Evolutionary conservation across 495 filamentous ascomycete species (phyloP).

Genomic region (Aspergillus taichungensis): DNA sequence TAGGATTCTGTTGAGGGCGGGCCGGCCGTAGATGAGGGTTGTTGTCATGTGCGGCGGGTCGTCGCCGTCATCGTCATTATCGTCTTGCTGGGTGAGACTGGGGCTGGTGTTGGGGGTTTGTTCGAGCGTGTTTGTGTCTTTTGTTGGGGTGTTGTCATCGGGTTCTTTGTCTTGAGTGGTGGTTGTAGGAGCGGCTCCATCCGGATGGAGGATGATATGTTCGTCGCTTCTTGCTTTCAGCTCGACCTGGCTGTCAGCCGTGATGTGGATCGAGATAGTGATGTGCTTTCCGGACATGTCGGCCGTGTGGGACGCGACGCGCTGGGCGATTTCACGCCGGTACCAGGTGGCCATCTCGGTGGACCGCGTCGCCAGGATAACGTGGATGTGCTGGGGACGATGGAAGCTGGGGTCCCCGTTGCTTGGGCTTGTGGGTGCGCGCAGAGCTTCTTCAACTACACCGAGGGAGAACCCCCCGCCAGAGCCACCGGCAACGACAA

Average conservation of each 20-base stretch:
- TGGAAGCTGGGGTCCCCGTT: constrained; percentile 2
- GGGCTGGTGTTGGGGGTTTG: too few relatives aligned
- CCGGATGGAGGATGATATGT: constrained; percentile 6
- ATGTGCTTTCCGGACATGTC: background rate
- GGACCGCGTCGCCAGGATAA: constrained; percentile 27
- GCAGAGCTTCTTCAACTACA: constrained; percentile 21
- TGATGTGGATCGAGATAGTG: constrained; percentile 22
- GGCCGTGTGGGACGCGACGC: background rate
- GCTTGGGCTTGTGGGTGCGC: constrained; percentile 2
- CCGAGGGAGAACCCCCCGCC: constrained; percentile 43
- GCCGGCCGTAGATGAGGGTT: too few relatives aligned
- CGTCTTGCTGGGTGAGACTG: too few relatives aligned
- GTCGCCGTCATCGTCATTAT: too few relatives aligned
- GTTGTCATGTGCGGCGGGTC: too few relatives aligned
- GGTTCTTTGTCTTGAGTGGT: constrained; percentile 6
- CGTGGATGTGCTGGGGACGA: constrained; percentile 15
- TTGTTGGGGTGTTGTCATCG: too few relatives aligned
- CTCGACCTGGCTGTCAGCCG: constrained; percentile 5
- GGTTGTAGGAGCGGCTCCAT: constrained; percentile 13
- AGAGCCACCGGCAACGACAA: constrained; percentile 48
- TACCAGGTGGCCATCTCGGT: constrained; percentile 21
- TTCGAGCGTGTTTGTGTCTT: too few relatives aligned
- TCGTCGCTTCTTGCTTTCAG: constrained; percentile 7
- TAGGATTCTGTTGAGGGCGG: too few relatives aligned
- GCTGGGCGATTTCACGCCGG: constrained; percentile 14